Percentiles rank a stretch among this genome's conserved stretches.
Conservation (phyloP, 371 early-diverging fungal genomes). For the Dichotomocladium elegans region DNA sequence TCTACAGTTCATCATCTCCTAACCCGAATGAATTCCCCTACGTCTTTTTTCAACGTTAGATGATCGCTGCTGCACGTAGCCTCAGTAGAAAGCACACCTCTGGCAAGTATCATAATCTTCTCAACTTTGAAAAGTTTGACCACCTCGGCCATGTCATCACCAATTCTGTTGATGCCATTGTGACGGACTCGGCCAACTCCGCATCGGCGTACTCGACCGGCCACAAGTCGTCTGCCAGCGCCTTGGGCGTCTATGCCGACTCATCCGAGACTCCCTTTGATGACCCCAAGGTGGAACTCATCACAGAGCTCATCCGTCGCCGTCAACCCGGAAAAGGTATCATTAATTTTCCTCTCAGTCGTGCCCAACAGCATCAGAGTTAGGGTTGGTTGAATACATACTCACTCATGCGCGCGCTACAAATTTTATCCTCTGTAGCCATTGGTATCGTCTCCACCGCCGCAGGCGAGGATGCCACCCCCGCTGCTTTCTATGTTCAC, state of each 20-base stretch:
- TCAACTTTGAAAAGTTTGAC: constrained; percentile 62
- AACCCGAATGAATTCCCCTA: too few relatives aligned
- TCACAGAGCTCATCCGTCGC: constrained; percentile 70
- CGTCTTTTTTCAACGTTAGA: too few relatives aligned
- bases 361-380: too few relatives aligned
- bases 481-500: constrained; percentile 66
- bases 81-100: constrained; percentile 50
- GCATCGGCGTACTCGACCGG: constrained; percentile 70
- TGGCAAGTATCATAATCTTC: constrained; percentile 55
- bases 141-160: constrained; percentile 68
- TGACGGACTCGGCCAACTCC: constrained; percentile 78
- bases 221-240: constrained; percentile 59
- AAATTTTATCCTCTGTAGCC: constrained; percentile 25
- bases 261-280: constrained; percentile 51
- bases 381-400: neutral
- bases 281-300: constrained; percentile 61
- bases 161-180: constrained; percentile 66
- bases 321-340: constrained; percentile 53
- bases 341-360: too few relatives aligned
- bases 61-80: constrained; percentile 60
- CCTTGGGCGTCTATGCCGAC: constrained; percentile 65
- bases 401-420: neutral
- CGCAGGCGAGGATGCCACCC: constrained; percentile 70
- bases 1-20: too few relatives aligned
- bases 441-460: constrained; percentile 76